Evolutionary conservation across 225 moss, liverwort and hornwort species (phyloP).

Genomic region (Pseudoscleropodium purum): DNA sequence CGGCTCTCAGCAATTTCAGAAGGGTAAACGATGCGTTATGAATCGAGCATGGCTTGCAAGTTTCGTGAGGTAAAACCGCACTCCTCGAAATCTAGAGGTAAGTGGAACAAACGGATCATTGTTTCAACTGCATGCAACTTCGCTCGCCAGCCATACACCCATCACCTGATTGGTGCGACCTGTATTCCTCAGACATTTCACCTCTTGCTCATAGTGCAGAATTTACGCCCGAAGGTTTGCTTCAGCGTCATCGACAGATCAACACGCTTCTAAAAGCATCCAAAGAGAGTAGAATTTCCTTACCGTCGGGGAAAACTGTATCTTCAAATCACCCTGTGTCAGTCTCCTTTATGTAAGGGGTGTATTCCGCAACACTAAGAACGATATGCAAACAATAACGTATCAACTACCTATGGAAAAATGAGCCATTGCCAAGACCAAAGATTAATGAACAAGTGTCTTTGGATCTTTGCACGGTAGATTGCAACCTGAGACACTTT

Average conservation of each 20-base stretch:
- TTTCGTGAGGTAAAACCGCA: neutral
- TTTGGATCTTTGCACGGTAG: conserved; percentile 7
- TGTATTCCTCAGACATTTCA: neutral
- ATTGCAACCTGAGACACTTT: conserved; percentile 20
- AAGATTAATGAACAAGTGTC: neutral
- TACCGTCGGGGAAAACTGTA: neutral
- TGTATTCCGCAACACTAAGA: neutral
- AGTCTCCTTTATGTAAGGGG: neutral
- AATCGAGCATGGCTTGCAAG: neutral
- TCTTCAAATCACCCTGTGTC: conserved; percentile 1
- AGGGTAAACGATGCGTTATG: neutral
- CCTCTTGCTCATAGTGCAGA: neutral
- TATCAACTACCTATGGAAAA: neutral
- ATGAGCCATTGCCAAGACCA: conserved; percentile 5
- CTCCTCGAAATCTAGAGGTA: neutral
- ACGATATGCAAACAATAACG: conserved; percentile 3
- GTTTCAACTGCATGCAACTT: neutral
- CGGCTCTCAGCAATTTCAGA: too few species aligned
- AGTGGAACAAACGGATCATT: neutral
- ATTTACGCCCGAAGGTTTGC: neutral
- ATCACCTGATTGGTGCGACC: neutral
- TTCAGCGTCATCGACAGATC: neutral
- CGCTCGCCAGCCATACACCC: neutral
- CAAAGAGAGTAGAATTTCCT: neutral
- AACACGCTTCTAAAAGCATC: neutral